A percentile compares a stretch with the other conserved stretches of the same genome.
Conservation (phyloP, 768 basidiomycete species). For the Rhizopogon vulgaris region DNA sequence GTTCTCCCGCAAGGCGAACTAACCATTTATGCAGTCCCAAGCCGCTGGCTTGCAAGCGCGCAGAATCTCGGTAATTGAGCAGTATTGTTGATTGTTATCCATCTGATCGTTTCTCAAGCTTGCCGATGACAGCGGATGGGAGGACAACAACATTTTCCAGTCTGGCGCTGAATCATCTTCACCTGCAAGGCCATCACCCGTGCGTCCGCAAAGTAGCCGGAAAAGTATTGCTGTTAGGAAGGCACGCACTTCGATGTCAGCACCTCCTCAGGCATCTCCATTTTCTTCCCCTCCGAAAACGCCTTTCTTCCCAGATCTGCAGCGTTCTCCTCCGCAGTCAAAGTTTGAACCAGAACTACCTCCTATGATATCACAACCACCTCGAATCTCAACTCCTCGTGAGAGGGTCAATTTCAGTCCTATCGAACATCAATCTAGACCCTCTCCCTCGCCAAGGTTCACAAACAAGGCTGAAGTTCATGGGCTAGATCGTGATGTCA, state of each 20-base stretch:
- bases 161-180: conserved; percentile 88
- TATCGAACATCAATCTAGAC: conserved; percentile 14
- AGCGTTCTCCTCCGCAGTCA: conserved; percentile 45
- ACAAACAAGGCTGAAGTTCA: conserved; percentile 12
- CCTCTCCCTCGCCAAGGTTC: conserved; percentile 7
- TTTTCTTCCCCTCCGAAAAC: conserved; percentile 35
- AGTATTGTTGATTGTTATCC: conserved; percentile 10
- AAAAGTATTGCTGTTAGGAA: conserved; percentile 36
- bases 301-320: conserved; percentile 16
- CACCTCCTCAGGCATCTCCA: conserved; percentile 50
- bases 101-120: conserved; percentile 15
- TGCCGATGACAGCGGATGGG: conserved; percentile 78
- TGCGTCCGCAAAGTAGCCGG: conserved; percentile 37
- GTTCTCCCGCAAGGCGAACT: conserved; percentile 3
- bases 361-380: conserved; percentile 27
- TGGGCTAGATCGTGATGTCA: conserved; percentile 16
- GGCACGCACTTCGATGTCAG: conserved; percentile 67
- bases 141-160: conserved; percentile 87
- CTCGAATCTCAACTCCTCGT: conserved; percentile 10
- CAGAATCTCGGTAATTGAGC: conserved; percentile 44
- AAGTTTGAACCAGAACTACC: conserved; percentile 53
- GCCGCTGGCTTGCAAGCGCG: conserved; percentile 48
- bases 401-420: conserved; percentile 11
- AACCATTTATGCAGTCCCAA: conserved; percentile 29
- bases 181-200: conserved; percentile 58